Evolutionary conservation across 2,329 filamentous ascomycete genomes (phyloP), one percentile per base, ranked within the genome.

Genomic region (Scytalidium sp.): DNA sequence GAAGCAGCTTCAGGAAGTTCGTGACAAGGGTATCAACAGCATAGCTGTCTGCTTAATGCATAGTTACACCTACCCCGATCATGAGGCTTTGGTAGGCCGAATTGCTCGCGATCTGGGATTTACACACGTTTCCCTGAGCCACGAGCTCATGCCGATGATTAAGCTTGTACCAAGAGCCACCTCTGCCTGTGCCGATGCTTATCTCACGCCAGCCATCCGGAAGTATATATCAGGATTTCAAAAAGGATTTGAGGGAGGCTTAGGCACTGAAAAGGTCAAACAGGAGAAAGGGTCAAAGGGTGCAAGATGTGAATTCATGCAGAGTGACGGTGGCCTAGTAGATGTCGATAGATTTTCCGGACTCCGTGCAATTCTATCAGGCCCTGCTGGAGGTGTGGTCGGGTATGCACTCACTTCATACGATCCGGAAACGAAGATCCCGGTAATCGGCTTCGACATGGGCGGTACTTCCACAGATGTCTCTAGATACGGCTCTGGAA

Each of bases 381-480:
- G 91, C 0, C 90, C 90, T 1, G 90, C 91, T 10, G 92, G 91
- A 25, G 92, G 92, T 39, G 92, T 96, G 0, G 91, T 96, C 0
- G 92, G 92, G 3, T 96, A 96, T 66, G 91, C 92, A 17, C 83
- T 93, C 19, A 97, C 93, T 0, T 94, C 88, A 1, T 97, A 94
- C 65, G 92, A 97, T 57, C 79, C 86, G 0, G 75, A 87, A 45
- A 94, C 90, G 3, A 88, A 84, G 63, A 90, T 82, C 1, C 90
- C 91, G 0, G 88, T 97, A 3, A 96, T 97, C 60, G 92, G 92
- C 0, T 97, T 97, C 62, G 92, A 97, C 59, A 97, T 97, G 92
- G 90, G 90, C 32, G 92, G 92, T 10, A 97, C 92, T 0, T 92
- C 86, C 50, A 97, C 92, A 1, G 92, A 97, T 66, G 90, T 96